Percentiles rank a stretch among this genome's conserved stretches.
Evolutionary conservation across 371 early-diverging fungal species (phyloP).

Genomic region (Mortierella sp.): DNA sequence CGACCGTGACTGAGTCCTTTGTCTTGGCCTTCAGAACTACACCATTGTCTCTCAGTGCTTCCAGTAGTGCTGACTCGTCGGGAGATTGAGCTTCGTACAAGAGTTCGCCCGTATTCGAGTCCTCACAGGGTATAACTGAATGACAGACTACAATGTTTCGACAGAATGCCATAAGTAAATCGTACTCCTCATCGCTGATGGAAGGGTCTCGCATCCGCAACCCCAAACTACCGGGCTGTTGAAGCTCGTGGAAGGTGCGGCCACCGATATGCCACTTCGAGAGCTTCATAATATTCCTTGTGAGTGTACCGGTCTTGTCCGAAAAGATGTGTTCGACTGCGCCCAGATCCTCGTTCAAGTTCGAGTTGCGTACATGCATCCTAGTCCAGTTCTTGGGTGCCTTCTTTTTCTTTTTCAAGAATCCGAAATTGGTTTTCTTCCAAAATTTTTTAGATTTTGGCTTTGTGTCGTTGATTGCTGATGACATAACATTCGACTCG

Average conservation of each 20-base stretch:
- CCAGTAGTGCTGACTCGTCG: conserved; percentile 85
- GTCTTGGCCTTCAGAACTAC: conserved; percentile 51
- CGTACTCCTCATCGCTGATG: conserved; percentile 54
- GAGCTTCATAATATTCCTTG: conserved; percentile 86
- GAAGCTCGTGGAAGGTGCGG: conserved; percentile 48
- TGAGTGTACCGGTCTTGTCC: conserved; percentile 95
- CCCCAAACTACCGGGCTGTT: conserved; percentile 49
- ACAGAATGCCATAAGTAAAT: conserved; percentile 61
- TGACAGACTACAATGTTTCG: conserved; percentile 83
- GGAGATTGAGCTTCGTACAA: conserved; percentile 85
- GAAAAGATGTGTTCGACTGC: conserved; percentile 93
- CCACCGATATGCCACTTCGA: conserved; percentile 59
- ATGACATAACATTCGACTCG: background rate
- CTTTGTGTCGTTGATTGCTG: conserved; percentile 1
- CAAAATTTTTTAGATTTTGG: conserved; percentile 18
- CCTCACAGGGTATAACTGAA: conserved; percentile 70
- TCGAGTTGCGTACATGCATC: conserved; percentile 87
- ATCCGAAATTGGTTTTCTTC: conserved; percentile 19
- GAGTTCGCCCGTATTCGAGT: conserved; percentile 54
- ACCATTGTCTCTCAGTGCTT: conserved; percentile 52
- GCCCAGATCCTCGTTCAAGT: conserved; percentile 58
- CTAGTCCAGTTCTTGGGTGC: conserved; percentile 60
- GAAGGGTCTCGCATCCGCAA: conserved; percentile 49
- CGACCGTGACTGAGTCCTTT: conserved; percentile 61
- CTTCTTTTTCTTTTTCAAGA: conserved; percentile 46